phyloP scores from a whole-genome alignment of 1,139 yeast species.

The Hanseniaspora sp. region DNA sequence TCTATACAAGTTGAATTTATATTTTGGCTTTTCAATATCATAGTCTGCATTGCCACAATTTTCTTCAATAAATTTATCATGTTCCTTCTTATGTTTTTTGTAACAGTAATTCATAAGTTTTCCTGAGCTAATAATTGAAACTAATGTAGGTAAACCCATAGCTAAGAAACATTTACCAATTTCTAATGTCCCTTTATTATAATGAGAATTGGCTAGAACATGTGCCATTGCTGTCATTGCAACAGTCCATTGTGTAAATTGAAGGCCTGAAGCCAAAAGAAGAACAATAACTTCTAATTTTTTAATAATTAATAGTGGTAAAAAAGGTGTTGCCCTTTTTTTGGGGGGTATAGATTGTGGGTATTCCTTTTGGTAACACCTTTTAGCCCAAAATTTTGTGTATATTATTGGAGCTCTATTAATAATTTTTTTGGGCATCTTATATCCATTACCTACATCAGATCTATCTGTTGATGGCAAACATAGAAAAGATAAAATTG shows the following conservation, averaged over 20 bases:
- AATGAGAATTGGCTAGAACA: conserved; percentile 35
- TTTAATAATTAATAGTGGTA: conserved; percentile 37
- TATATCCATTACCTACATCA: conserved; percentile 57
- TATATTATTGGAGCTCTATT: conserved; percentile 38
- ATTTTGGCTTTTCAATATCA: conserved; percentile 20
- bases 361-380: conserved; percentile 25
- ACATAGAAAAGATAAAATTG: conserved; percentile 25
- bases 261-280: conserved; percentile 46
- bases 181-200: conserved; percentile 41
- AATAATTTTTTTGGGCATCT: conserved; percentile 35
- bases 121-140: conserved; percentile 43
- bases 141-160: conserved; percentile 48
- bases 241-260: conserved; percentile 61
- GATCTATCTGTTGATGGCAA: conserved; percentile 66
- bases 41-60: conserved; percentile 19
- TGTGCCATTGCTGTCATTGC: conserved; percentile 55
- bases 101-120: conserved; percentile 39
- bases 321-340: conserved; percentile 33
- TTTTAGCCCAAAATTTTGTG: conserved; percentile 18
- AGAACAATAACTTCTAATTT: conserved; percentile 31
- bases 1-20: conserved; percentile 36
- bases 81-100: conserved; percentile 23
- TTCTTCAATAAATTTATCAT: conserved; percentile 24
- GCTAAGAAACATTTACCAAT: conserved; percentile 57
- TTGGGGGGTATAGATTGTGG: conserved; percentile 27